Evolutionary conservation across 805 yeast genomes (phyloP), one percentile per base, ranked within the genome.

Genomic region (Lipomyces oligophaga): DNA sequence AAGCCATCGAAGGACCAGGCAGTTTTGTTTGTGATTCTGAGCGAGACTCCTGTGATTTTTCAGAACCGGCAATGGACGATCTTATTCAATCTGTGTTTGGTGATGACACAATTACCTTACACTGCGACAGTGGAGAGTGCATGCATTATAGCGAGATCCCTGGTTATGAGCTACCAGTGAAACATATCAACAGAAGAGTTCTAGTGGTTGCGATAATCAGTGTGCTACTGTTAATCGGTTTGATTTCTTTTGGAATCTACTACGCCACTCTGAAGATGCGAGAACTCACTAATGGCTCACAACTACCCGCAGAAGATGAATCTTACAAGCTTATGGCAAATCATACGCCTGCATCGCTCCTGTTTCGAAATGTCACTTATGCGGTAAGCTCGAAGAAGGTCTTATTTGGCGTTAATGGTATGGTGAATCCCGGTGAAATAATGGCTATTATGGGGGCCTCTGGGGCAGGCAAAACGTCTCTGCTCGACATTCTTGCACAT

Each of bases 371-470:
- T 43, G 74, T 93, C 8, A 66, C 77, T 3, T 93, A 90, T 61
- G 73, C 80, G 0, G 76, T 78, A 8, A 70, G 70, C 0, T 74
- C 69, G 20, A 62, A 63, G 42, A 67, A 66, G 15, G 80, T 93
- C 3, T 72, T 93, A 48, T 72, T 75, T 10, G 71, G 75, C 24
- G 74, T 86, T 0, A 79, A 77, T 57, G 98, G 98, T 7, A 58
- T 79, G 11, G 95, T 81, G 2, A 78, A 78, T 41, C 95, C 97
- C 1, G 83, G 96, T 31, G 88, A 88, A 63, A 83, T 95, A 52
- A 65, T 88, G 63, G 97, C 98, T 0, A 87, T 93, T 34, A 86
- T 93, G 95, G 98, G 98, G 35, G 97, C 97, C 1, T 89, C 97
- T 0, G 98, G 98, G 40, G 97, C 98, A 11, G 98, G 98, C 42